Evolutionary conservation across 306 rosid species (phyloP).

Genomic region (Malus fusca): DNA sequence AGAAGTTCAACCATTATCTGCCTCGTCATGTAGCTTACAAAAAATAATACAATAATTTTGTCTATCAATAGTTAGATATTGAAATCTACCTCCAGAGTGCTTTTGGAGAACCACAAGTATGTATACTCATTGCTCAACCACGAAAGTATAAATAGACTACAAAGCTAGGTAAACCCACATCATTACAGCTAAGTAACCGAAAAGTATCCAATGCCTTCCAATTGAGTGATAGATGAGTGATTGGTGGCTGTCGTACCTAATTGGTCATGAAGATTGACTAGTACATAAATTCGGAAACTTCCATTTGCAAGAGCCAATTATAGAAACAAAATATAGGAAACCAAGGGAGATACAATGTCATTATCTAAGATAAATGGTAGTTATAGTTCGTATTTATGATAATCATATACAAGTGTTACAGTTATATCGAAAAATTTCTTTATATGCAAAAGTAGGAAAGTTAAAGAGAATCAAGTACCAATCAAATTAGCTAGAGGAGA

Average conservation of each 20-base stretch:
- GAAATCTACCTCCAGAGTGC: background rate
- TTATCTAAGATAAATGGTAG: background rate
- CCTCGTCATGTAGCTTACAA: too few species aligned
- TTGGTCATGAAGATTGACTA: background rate
- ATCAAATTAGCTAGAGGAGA: conserved; percentile 14
- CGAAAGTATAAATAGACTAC: background rate
- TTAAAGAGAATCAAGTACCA: background rate
- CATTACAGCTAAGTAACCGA: background rate
- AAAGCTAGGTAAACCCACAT: background rate
- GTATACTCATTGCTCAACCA: background rate
- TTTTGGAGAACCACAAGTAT: background rate
- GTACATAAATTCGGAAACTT: background rate
- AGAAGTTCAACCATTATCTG: too few species aligned
- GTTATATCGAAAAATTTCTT: background rate
- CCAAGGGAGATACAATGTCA: background rate
- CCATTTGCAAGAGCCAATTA: background rate
- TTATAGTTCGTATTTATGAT: background rate
- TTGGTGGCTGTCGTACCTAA: background rate
- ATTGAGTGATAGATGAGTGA: background rate
- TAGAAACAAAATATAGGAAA: background rate
- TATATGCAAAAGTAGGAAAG: background rate
- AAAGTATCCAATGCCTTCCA: background rate
- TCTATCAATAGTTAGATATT: too few species aligned
- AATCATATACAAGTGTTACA: background rate
- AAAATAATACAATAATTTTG: too few species aligned